Conservation (phyloP, 2,329 filamentous ascomycete species). For the Talaromyces sp. region DNA sequence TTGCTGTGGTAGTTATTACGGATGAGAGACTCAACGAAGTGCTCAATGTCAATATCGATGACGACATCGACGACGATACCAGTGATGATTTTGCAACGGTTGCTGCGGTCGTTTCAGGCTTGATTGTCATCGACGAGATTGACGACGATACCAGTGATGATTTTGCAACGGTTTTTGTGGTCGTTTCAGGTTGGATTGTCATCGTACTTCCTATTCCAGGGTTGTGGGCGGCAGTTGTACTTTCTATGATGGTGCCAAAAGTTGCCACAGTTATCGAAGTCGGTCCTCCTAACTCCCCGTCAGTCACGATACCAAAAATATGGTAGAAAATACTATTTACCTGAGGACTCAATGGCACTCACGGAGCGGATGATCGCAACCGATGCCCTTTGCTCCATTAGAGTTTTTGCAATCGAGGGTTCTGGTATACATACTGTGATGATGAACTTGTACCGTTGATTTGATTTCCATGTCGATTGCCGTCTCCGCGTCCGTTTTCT, state of each 20-base stretch:
- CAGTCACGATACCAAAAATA: not conserved
- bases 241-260: not conserved
- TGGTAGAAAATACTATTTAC: not conserved
- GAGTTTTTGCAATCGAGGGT: not conserved
- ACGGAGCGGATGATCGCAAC: not conserved
- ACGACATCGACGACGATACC: too few relatives aligned
- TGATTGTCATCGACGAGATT: not conserved
- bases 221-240: not conserved
- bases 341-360: not conserved
- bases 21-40: not conserved
- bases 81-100: not conserved
- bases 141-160: too few relatives aligned
- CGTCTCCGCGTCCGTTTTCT: not conserved
- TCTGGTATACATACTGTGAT: not conserved
- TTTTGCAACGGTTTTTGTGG: not conserved
- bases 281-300: not conserved
- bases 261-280: not conserved
- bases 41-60: not conserved
- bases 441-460: not conserved
- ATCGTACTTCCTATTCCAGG: not conserved
- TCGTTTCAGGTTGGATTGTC: not conserved
- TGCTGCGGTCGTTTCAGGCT: not conserved
- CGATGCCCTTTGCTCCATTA: not conserved
- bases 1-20: not conserved
- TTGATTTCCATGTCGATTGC: not conserved